These are phyloP conservation scores for Yamadazyma diddensiae DNA, from an alignment of 1,139 yeast species.

Conservation along the genomic window DNA sequence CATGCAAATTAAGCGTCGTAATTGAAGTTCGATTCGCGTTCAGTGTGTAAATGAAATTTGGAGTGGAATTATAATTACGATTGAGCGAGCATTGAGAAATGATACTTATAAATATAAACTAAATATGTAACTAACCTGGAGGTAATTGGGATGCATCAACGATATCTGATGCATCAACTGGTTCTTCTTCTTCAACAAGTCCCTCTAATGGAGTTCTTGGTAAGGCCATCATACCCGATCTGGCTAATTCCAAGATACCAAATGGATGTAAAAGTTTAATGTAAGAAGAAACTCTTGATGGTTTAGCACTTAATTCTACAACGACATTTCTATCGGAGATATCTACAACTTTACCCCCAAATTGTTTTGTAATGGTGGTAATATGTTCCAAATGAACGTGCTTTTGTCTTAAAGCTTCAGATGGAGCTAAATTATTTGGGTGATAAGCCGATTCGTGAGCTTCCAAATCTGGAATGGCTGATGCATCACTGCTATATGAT, in stretches of 20 bases:
- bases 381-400: slow-evolving; percentile 85
- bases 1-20: background rate
- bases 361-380: slow-evolving; percentile 74
- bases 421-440: slow-evolving; percentile 86
- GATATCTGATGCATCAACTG: slow-evolving; percentile 62
- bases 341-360: slow-evolving; percentile 91
- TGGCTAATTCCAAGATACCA: slow-evolving; percentile 92
- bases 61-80: too few species aligned
- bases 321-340: slow-evolving; percentile 91
- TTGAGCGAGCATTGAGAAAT: too few species aligned
- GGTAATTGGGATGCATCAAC: slow-evolving; percentile 85
- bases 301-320: slow-evolving; percentile 92
- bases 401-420: slow-evolving; percentile 92
- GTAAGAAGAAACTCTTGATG: slow-evolving; percentile 82
- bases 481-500: slow-evolving; percentile 39
- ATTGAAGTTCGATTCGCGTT: too few species aligned
- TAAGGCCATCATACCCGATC: slow-evolving; percentile 98
- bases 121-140: slow-evolving; percentile 67
- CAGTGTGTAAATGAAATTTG: too few species aligned
- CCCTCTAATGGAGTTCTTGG: slow-evolving; percentile 88
- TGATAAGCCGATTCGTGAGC: slow-evolving; percentile 65
- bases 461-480: slow-evolving; percentile 43
- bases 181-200: slow-evolving; percentile 42
- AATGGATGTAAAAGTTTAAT: slow-evolving; percentile 90
- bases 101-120: too few species aligned